These are phyloP conservation scores for Penicillium nucicola DNA, from an alignment of 495 filamentous ascomycete species.

Conservation along the genomic window DNA sequence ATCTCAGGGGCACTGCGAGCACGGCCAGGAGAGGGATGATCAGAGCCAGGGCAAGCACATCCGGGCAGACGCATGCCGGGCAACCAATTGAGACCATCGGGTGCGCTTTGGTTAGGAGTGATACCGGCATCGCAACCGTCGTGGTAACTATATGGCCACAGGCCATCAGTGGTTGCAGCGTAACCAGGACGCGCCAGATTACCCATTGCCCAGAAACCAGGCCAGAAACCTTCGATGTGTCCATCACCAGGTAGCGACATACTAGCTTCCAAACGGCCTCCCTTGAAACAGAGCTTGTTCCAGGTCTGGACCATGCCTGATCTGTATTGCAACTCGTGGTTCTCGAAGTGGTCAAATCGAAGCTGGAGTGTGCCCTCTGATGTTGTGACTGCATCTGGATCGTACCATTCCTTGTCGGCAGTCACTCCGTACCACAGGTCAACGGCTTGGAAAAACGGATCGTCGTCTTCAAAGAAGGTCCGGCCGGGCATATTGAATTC, in stretches of 20 bases:
- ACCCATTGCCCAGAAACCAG: constrained; percentile 79
- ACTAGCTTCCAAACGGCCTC: constrained; percentile 73
- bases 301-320: constrained; percentile 83
- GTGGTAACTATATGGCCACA: constrained; percentile 78
- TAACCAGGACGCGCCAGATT: constrained; percentile 70
- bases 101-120: constrained; percentile 70
- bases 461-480: constrained; percentile 72
- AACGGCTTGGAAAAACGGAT: constrained; percentile 67
- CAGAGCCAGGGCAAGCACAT: constrained; percentile 62
- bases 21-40: constrained; percentile 69
- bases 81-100: constrained; percentile 64
- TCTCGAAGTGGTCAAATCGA: constrained; percentile 64
- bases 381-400: constrained; percentile 72
- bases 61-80: constrained; percentile 74
- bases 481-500: constrained; percentile 71
- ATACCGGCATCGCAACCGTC: constrained; percentile 72
- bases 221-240: constrained; percentile 71
- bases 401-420: constrained; percentile 79
- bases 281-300: constrained; percentile 78
- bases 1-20: constrained; percentile 74
- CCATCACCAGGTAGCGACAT: constrained; percentile 71
- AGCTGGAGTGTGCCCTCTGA: constrained; percentile 64
- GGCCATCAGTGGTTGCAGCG: constrained; percentile 66
- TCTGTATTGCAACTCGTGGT: constrained; percentile 66
- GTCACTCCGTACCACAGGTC: constrained; percentile 83